phyloP scores from a whole-genome alignment of 441 rosid genomes.

The Geranium incanum region DNA sequence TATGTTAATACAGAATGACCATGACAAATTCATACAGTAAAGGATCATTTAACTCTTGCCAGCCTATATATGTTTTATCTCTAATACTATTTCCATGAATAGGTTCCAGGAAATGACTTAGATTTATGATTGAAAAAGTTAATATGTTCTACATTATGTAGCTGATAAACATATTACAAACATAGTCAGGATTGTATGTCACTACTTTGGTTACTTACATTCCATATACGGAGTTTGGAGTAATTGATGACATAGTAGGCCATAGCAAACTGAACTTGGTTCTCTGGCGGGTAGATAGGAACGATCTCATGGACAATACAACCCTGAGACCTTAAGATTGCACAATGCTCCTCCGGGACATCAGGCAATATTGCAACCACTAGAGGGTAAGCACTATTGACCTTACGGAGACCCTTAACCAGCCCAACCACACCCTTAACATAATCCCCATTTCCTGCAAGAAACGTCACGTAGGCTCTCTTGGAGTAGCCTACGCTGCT shows the following conservation, averaged over 20 bases:
- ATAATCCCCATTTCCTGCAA: slow-evolving; percentile 25
- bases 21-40: no score
- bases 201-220: slow-evolving; percentile 29
- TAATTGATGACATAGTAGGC: slow-evolving; percentile 61
- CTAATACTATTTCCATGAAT: no score
- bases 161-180: background rate
- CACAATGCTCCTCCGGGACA: slow-evolving; percentile 38
- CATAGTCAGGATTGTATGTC: background rate
- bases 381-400: slow-evolving; percentile 22
- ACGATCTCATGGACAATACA: slow-evolving; percentile 46
- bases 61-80: no score
- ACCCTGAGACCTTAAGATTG: slow-evolving; percentile 44
- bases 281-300: slow-evolving; percentile 50
- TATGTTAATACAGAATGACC: no score
- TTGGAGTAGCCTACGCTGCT: background rate
- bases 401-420: slow-evolving; percentile 27
- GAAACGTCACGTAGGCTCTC: slow-evolving; percentile 23
- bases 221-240: slow-evolving; percentile 66
- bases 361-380: slow-evolving; percentile 25
- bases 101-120: no score
- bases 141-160: background rate
- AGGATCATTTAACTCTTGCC: no score
- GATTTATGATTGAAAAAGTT: no score
- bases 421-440: slow-evolving; percentile 25
- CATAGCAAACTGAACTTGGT: slow-evolving; percentile 49